Conservation (phyloP, 768 basidiomycete species). For the Scleroderma bovista region DNA sequence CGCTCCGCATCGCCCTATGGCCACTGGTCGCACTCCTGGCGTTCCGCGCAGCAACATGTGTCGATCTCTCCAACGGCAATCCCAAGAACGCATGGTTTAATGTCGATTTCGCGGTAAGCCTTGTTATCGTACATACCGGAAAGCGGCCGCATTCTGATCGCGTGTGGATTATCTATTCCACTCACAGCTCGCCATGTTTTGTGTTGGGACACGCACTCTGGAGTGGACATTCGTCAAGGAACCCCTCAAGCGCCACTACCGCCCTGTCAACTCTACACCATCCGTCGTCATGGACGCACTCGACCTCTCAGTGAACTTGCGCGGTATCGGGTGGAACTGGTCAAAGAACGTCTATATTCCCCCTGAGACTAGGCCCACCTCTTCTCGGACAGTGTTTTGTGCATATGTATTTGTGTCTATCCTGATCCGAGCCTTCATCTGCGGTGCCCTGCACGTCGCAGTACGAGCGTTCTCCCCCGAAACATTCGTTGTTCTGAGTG, state of each 20-base stretch:
- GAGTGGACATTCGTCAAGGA: constrained; percentile 16
- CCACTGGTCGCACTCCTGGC: constrained; percentile 40
- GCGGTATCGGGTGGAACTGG: constrained; percentile 25
- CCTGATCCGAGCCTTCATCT: constrained; percentile 8
- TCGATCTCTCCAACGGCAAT: constrained; percentile 3
- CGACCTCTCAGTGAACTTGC: constrained; percentile 20
- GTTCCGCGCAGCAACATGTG: constrained; percentile 29
- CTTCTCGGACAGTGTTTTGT: constrained; percentile 16
- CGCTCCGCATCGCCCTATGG: constrained; percentile 36
- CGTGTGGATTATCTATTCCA: constrained; percentile 1
- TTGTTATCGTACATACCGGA: background rate
- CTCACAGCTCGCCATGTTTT: constrained; percentile 20
- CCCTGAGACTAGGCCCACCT: constrained; percentile 7
- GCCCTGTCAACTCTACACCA: too few species aligned
- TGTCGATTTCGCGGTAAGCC: constrained; percentile 5
- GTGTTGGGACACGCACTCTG: constrained; percentile 18
- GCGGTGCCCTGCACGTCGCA: background rate
- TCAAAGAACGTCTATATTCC: constrained; percentile 9
- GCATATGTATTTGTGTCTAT: too few species aligned
- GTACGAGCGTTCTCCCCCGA: background rate
- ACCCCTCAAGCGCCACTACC: too few species aligned
- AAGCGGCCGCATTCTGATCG: too few species aligned
- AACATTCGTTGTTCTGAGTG: constrained; percentile 29
- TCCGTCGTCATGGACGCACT: constrained; percentile 22
- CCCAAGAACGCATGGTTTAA: constrained; percentile 2